Evolutionary conservation across 352 stramenopile species (phyloP).

Genomic region (Pythium biforme): DNA sequence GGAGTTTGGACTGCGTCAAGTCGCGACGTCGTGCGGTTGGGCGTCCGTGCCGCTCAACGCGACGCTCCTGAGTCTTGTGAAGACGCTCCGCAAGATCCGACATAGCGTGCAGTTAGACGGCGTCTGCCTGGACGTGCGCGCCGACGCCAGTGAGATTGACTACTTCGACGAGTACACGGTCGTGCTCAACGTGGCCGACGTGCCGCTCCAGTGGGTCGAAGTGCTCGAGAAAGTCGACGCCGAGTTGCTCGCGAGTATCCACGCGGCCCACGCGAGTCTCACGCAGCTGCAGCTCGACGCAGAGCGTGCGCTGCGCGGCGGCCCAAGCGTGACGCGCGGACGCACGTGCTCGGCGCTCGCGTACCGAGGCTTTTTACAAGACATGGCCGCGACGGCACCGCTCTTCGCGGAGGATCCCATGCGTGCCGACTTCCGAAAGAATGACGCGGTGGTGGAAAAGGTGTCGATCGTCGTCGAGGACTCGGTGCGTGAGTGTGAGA

Average conservation of each 20-base stretch:
- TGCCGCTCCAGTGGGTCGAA: constrained; percentile 66
- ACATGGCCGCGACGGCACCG: constrained; percentile 21
- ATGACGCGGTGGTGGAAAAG: constrained; percentile 38
- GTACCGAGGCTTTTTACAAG: constrained; percentile 56
- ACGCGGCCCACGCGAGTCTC: constrained; percentile 34
- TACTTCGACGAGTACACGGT: constrained; percentile 58
- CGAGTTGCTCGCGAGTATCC: constrained; percentile 51
- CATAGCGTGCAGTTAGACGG: constrained; percentile 26
- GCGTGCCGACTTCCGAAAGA: constrained; percentile 1
- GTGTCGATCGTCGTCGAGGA: constrained; percentile 51
- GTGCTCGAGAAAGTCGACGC: constrained; percentile 51
- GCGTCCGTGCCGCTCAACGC: constrained; percentile 59
- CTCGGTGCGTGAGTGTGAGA: constrained; percentile 30
- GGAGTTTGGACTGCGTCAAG: constrained; percentile 48
- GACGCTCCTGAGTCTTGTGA: constrained; percentile 54
- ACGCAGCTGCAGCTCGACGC: constrained; percentile 34
- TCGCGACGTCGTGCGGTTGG: constrained; percentile 57
- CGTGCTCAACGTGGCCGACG: constrained; percentile 52
- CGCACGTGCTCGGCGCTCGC: constrained; percentile 49
- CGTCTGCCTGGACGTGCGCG: constrained; percentile 31
- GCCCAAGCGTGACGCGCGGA: constrained; percentile 35
- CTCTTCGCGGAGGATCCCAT: constrained; percentile 11
- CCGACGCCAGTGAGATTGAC: constrained; percentile 53
- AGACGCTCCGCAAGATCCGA: constrained; percentile 48
- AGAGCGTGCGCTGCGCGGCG: constrained; percentile 34